These are phyloP conservation scores for Phytophthora idaei DNA, from an alignment of 352 stramenopile species.

Conservation along the genomic window DNA sequence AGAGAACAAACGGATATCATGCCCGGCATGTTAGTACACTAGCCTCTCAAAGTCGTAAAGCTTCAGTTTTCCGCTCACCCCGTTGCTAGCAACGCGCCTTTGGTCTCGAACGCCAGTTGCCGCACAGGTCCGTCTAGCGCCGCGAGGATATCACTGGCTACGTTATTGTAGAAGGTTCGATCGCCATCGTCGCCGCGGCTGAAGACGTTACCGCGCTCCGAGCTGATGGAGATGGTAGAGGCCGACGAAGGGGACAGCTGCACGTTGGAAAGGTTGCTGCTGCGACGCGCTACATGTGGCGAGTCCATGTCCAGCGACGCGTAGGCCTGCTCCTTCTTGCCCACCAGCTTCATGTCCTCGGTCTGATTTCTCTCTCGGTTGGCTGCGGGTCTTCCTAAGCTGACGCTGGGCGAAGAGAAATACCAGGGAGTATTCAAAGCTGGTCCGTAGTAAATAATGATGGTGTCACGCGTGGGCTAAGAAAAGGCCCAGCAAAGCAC, in stretches of 20 bases:
- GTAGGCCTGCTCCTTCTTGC: constrained; percentile 80
- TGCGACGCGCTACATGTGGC: constrained; percentile 42
- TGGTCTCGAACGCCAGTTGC: constrained; percentile 79
- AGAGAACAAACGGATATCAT: neutral
- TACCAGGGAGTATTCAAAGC: constrained; percentile 1
- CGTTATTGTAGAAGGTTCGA: constrained; percentile 51
- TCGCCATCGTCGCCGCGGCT: constrained; percentile 16
- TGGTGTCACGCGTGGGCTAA: constrained; percentile 6
- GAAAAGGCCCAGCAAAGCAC: neutral
- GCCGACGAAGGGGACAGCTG: constrained; percentile 53
- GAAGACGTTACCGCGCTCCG: constrained; percentile 34
- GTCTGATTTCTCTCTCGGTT: constrained; percentile 4
- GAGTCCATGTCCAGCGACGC: constrained; percentile 77
- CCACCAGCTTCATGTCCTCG: constrained; percentile 64
- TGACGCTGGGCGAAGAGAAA: neutral
- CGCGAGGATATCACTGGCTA: constrained; percentile 63
- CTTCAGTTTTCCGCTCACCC: constrained; percentile 45
- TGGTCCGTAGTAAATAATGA: constrained; percentile 15
- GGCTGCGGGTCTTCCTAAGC: neutral
- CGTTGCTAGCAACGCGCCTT: constrained; percentile 81
- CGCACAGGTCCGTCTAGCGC: constrained; percentile 70
- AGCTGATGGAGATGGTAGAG: constrained; percentile 41
- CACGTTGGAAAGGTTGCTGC: constrained; percentile 42
- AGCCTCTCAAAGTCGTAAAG: neutral
- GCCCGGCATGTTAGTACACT: constrained; percentile 2